Base-by-base conservation (phyloP, 2,329 filamentous ascomycete species). In the Tolypocladium cylindrosporum region DNA sequence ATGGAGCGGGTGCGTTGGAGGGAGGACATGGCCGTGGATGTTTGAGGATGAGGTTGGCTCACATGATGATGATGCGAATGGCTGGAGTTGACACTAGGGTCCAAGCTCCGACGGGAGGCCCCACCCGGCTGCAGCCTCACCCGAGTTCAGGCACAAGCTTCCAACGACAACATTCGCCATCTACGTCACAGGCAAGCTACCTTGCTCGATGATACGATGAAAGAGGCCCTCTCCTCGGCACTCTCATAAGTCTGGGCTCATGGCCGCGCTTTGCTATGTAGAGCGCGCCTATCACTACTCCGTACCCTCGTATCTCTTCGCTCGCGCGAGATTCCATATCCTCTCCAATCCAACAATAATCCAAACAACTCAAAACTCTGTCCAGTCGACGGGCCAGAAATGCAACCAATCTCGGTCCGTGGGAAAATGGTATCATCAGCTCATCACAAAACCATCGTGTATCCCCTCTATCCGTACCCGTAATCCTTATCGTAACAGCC, bases 1-100 rank as follows among this genome's bases (percentile, higher is more conserved):
- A 82, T 63, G 3, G 80, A 81, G 21, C 78, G 75, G 37, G 78
- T 72, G 56, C 79, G 75, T 56, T 74, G 70, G 61, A 78, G 64
- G 9, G 77, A 75, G 53, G 76, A 75, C 76, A 77, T 79, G 58
- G 51, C 64, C 39, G 39, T 42, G 2, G 24, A 27, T 7, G 40
- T 24, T 11, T 6, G 39, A 14, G 19, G 39, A 1, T 1, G 27
- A 34, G 45, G 14, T 43, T 27, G 42, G 4, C 16, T 31, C 19
- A 31, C 43, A n/a, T n/a, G n/a, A 14, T 45, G 43, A 48, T 19
- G 6, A 5, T 16, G 43, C 16, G 14, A 9, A 36, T 34, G 9
- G 27, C 45, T 19, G 37, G 24, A 34, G 39, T 27, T 31, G 39
- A 42, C 53, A 40, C 19, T 39, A 34, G 5, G 27, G 4, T 31